A percentile compares a stretch with the other conserved stretches of the same genome.
Evolutionary conservation across 768 basidiomycete species (phyloP).

Genomic region (Tephrocybe sp.): DNA sequence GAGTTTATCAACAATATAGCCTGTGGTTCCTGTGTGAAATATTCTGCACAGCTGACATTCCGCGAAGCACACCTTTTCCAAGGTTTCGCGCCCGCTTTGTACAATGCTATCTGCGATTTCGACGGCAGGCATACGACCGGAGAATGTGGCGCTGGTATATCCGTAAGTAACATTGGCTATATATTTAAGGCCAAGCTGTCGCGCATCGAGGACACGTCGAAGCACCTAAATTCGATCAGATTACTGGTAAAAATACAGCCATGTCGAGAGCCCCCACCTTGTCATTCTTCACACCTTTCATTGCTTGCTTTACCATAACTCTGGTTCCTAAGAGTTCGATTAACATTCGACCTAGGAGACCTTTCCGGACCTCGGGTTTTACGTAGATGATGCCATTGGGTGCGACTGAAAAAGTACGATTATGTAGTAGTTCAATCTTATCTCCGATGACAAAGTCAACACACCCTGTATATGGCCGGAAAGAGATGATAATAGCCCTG

Average conservation of each 20-base stretch:
- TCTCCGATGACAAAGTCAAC: slow-evolving; percentile 15
- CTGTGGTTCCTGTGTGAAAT: slow-evolving; percentile 37
- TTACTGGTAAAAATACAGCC: not conserved
- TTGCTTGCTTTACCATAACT: slow-evolving; percentile 97
- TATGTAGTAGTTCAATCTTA: not conserved
- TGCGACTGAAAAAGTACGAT: slow-evolving; percentile 57
- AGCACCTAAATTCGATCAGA: slow-evolving; percentile 53
- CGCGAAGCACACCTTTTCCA: slow-evolving; percentile 70
- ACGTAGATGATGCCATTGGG: slow-evolving; percentile 96
- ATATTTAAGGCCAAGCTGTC: slow-evolving; percentile 91
- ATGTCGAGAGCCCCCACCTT: slow-evolving; percentile 49
- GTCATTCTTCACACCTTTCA: slow-evolving; percentile 78
- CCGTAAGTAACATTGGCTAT: slow-evolving; percentile 96
- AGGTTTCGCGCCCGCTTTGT: slow-evolving; percentile 91
- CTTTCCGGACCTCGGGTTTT: slow-evolving; percentile 80
- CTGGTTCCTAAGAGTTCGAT: slow-evolving; percentile 90
- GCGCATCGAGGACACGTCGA: slow-evolving; percentile 76
- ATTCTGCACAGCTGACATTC: not conserved
- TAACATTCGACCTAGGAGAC: slow-evolving; percentile 89
- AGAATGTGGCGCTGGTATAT: slow-evolving; percentile 92
- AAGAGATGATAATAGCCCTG: slow-evolving; percentile 67
- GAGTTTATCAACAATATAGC: slow-evolving; percentile 79
- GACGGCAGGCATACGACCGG: slow-evolving; percentile 97
- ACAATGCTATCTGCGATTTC: slow-evolving; percentile 99
- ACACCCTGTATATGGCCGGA: slow-evolving; percentile 77